A percentile compares a stretch with the other conserved stretches of the same genome.
Conservation (phyloP, 192 early-diverging fungal species). For the Spizellomyces punctatus region DNA sequence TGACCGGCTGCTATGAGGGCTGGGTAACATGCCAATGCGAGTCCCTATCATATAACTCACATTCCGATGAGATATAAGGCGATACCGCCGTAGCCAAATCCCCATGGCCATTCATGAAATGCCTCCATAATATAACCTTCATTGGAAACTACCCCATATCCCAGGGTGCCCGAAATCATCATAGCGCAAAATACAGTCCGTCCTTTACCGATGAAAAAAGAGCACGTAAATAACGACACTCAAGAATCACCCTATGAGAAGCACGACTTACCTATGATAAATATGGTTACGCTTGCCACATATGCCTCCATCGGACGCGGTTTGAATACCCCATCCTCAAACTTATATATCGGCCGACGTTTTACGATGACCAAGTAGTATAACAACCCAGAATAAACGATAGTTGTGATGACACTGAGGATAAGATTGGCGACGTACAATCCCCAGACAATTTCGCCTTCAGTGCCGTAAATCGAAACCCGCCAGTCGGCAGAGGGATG, state of each 20-base stretch:
- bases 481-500: conserved; percentile 13
- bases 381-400: neutral
- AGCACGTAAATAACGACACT: too few species aligned
- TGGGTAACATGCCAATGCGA: neutral
- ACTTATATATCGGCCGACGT: neutral
- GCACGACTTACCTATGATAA: neutral
- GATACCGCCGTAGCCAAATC: conserved; percentile 7
- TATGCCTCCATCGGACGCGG: conserved; percentile 7
- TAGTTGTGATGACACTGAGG: neutral
- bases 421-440: conserved; percentile 3
- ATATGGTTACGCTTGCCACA: neutral
- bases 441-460: neutral
- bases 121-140: conserved; percentile 24
- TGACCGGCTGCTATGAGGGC: neutral
- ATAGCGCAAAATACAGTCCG: neutral
- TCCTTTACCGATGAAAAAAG: too few species aligned
- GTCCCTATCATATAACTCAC: neutral
- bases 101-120: conserved; percentile 21
- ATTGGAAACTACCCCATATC: conserved; percentile 11
- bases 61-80: conserved; percentile 15
- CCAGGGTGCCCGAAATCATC: conserved; percentile 3
- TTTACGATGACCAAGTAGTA: neutral
- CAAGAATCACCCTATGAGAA: neutral
- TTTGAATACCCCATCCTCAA: neutral
- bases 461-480: conserved; percentile 4